phyloP scores from a whole-genome alignment of 495 filamentous ascomycete species.

The Apodospora peruviana region DNA sequence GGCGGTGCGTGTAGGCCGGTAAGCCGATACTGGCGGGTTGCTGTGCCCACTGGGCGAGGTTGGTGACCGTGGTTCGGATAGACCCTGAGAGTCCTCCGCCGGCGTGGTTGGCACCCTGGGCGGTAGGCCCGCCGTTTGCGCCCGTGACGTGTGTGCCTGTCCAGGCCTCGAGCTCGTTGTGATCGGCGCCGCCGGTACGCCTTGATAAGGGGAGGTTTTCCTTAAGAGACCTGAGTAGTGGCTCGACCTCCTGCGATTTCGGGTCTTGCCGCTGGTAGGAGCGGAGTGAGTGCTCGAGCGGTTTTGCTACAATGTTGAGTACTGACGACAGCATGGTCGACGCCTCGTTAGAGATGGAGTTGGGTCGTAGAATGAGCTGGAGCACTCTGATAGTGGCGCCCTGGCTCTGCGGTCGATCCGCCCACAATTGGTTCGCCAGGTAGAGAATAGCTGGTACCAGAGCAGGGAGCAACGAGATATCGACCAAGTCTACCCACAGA shows the following conservation, averaged over 20 bases:
- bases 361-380: slow-evolving; percentile 67
- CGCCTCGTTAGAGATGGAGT: slow-evolving; percentile 74
- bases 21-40: slow-evolving; percentile 57
- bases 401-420: slow-evolving; percentile 35
- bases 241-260: slow-evolving; percentile 62
- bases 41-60: slow-evolving; percentile 67
- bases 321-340: slow-evolving; percentile 76
- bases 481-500: slow-evolving; percentile 60
- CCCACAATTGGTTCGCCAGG: slow-evolving; percentile 80
- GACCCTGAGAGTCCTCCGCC: slow-evolving; percentile 56
- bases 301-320: slow-evolving; percentile 72
- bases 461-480: slow-evolving; percentile 84
- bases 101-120: slow-evolving; percentile 22
- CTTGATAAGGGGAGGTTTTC: slow-evolving; percentile 60
- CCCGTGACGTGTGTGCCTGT: slow-evolving; percentile 31
- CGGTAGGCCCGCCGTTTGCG: background rate
- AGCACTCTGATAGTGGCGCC: slow-evolving; percentile 71
- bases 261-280: slow-evolving; percentile 66
- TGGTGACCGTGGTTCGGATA: slow-evolving; percentile 60
- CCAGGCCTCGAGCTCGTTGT: slow-evolving; percentile 76
- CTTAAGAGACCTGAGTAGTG: slow-evolving; percentile 64
- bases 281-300: slow-evolving; percentile 68
- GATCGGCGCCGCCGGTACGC: slow-evolving; percentile 57
- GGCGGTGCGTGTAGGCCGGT: slow-evolving; percentile 77
- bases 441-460: slow-evolving; percentile 75